These are phyloP conservation scores for Gigaspora rosea DNA, from an alignment of 192 early-diverging fungal genomes.

Conservation along the genomic window DNA sequence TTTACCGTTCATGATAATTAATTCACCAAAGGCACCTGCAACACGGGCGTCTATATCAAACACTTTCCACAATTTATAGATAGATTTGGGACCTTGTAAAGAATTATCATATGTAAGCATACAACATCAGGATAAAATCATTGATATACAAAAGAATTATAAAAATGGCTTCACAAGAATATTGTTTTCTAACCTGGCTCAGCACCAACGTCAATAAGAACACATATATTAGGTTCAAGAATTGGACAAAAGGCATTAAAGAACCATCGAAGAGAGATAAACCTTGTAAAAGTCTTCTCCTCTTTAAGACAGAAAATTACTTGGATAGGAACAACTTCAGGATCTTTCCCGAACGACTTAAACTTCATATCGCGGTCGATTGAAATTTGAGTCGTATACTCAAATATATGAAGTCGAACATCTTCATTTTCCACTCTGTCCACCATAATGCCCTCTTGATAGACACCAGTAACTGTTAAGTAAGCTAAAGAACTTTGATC, in stretches of 20 bases:
- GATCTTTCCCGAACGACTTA: conserved; percentile 61
- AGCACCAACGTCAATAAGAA: conserved; percentile 68
- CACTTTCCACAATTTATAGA: conserved; percentile 68
- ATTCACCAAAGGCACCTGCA: conserved; percentile 70
- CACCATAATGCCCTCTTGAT: conserved; percentile 76
- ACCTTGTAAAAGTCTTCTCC: conserved; percentile 90
- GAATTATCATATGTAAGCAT: no score
- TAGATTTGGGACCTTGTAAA: conserved; percentile 56
- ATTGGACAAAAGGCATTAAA: conserved; percentile 65
- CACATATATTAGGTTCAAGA: conserved; percentile 61
- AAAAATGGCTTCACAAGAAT: no score
- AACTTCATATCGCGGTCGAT: conserved; percentile 77
- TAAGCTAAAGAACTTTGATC: conserved; percentile 68
- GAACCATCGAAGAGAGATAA: conserved; percentile 80
- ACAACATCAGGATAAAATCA: no score
- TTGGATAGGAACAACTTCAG: conserved; percentile 74
- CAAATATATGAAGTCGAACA: conserved; percentile 70
- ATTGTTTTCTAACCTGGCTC: no score
- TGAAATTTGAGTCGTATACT: no score
- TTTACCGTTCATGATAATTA: conserved; percentile 69
- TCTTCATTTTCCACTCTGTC: conserved; percentile 62
- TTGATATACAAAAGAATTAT: no score
- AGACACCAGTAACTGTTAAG: conserved; percentile 77
- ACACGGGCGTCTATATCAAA: conserved; percentile 62
- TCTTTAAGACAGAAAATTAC: conserved; percentile 88